Evolutionary conservation across 495 filamentous ascomycete species (phyloP), one percentile per base, ranked within the genome.

Genomic region (Chaetomidium leptoderma): DNA sequence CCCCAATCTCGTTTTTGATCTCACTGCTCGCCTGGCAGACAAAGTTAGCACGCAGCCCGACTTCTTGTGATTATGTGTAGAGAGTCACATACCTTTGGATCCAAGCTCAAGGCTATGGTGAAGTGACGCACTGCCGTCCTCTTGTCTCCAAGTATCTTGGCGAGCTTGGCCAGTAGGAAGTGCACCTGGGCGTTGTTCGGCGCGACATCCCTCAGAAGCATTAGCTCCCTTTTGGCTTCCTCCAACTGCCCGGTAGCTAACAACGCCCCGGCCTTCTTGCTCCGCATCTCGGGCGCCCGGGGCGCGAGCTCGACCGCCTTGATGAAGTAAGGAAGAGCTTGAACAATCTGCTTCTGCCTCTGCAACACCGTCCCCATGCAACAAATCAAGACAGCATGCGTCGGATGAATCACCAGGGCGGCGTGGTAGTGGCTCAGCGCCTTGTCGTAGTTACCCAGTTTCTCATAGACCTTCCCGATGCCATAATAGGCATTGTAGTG

Each of bases 401-500:
- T 90, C 16, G 92, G 91, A 51, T 97, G 96, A 69, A 98, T 95
- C 24, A 77, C 74, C 4, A 87, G 82, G 11, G 93, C 93, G 46
- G 88, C 85, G 46, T 86, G 81, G 78, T 95, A 98, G 73, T 98
- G 92, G 44, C 86, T 85, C 64, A 95, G 87, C 13, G 92, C 92
- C 66, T 88, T 86, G 32, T 93, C 89, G 57, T 88, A 92, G 69
- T 91, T 95, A 69, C 93, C 93, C 68, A 95, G 84, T 68, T 92
- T 95, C 68, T 97, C 93, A 66, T 90, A 95, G 2, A 96, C 91
- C 46, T 85, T 87, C 4, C 90, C 93, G 43, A 98, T 83, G 27
- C 93, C 93, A 67, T 98, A 98, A 83, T 92, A 97, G 27, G 91
- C 92, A 67, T 96, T 96, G 74, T 97, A 98, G 72, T 96, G 91